These are phyloP conservation scores for Blastocystis sp. DNA, from an alignment of 352 stramenopile genomes.

Conservation along the genomic window DNA sequence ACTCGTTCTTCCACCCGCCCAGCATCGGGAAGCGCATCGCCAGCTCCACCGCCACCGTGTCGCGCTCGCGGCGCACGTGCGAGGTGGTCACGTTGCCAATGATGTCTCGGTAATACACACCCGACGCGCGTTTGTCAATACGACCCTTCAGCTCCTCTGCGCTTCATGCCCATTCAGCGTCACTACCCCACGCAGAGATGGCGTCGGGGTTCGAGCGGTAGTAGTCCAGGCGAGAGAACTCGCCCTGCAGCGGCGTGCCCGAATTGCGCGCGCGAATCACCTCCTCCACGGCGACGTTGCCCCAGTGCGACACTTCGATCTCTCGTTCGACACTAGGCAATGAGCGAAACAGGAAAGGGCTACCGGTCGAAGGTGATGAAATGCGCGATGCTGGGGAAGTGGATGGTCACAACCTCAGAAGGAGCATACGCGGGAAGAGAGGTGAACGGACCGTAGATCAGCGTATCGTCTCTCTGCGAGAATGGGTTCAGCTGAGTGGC, in stretches of 20 bases:
- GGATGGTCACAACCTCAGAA: constrained; percentile 1
- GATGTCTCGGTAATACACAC: constrained; percentile 75
- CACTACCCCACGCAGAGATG: constrained; percentile 3
- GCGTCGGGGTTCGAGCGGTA: constrained; percentile 8
- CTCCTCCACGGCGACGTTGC: constrained; percentile 75
- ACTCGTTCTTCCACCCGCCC: constrained; percentile 74
- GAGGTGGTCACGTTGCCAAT: constrained; percentile 74
- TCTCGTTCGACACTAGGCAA: constrained; percentile 69
- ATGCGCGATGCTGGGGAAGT: constrained; percentile 35
- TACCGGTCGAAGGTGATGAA: constrained; percentile 60
- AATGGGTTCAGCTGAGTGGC: background rate
- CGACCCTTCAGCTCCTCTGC: constrained; percentile 66
- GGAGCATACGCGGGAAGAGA: background rate
- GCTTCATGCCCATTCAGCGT: background rate
- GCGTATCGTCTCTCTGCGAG: background rate
- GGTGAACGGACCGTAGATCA: constrained; percentile 10
- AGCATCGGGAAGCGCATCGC: constrained; percentile 73
- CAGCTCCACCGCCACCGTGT: constrained; percentile 71
- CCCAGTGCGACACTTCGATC: constrained; percentile 75
- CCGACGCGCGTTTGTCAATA: constrained; percentile 71
- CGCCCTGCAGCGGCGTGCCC: constrained; percentile 71
- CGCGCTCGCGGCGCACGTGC: constrained; percentile 65
- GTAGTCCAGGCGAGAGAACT: constrained; percentile 74
- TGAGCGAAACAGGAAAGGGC: background rate
- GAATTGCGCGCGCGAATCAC: constrained; percentile 70